Percentiles rank a stretch among this genome's conserved stretches.
phyloP scores from a whole-genome alignment of 2,329 filamentous ascomycete species.

The Dothistroma pini region DNA sequence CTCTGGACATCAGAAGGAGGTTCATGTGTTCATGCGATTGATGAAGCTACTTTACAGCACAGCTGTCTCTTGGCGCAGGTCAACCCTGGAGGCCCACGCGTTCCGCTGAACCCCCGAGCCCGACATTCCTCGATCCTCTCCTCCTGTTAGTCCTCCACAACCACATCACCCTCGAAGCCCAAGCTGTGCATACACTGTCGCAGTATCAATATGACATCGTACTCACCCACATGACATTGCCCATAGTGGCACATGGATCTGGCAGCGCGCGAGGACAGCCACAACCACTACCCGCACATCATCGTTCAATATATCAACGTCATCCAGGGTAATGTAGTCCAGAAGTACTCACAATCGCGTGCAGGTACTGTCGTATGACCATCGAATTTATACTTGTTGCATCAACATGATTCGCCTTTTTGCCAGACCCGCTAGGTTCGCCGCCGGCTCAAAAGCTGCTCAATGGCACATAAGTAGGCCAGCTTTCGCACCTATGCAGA shows the following conservation, averaged over 20 bases:
- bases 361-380: neutral
- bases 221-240: neutral
- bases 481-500: neutral
- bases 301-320: neutral
- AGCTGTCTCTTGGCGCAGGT: neutral
- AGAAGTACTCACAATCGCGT: neutral
- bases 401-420: constrained; percentile 1
- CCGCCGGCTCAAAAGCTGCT: neutral
- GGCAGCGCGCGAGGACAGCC: neutral
- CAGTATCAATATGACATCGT: too few species aligned
- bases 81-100: neutral
- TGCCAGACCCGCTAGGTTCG: neutral
- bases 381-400: neutral
- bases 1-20: constrained; percentile 1
- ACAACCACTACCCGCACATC: neutral
- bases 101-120: neutral
- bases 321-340: neutral
- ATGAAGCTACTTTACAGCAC: neutral
- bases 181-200: too few species aligned
- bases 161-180: neutral
- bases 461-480: neutral
- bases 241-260: neutral
- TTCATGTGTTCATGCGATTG: neutral
- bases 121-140: too few species aligned
- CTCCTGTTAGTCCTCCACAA: too few species aligned